A percentile compares a stretch with the other conserved stretches of the same genome.
Conservation (phyloP, 2,329 filamentous ascomycete genomes). For the Xylariaceae sp. region DNA sequence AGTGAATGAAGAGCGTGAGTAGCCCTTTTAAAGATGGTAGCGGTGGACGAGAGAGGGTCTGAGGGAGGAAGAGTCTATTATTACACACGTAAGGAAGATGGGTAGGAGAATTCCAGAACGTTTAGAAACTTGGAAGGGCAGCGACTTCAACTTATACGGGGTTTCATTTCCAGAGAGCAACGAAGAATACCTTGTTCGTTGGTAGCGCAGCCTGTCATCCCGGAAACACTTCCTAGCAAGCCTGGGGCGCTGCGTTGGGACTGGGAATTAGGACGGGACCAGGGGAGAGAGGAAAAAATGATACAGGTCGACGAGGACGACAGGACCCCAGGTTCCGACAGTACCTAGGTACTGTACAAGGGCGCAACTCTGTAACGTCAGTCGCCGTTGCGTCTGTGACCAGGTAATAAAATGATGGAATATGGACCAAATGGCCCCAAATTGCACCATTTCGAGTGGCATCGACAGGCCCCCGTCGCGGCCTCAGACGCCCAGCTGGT, state of each 20-base stretch:
- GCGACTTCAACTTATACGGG: slow-evolving; percentile 34
- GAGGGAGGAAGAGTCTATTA: slow-evolving; percentile 23
- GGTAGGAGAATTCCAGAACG: slow-evolving; percentile 26
- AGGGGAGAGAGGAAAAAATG: too few species aligned
- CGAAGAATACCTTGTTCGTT: slow-evolving; percentile 11
- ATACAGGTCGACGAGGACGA: too few species aligned
- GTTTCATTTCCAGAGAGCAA: slow-evolving; percentile 13
- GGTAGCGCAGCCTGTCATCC: slow-evolving; percentile 17
- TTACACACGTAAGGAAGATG: slow-evolving; percentile 26
- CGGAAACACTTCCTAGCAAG: slow-evolving; percentile 12
- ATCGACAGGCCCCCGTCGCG: too few species aligned
- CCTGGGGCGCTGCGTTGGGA: background rate
- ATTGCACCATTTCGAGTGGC: too few species aligned
- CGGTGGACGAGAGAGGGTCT: background rate
- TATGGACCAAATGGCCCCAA: too few species aligned
- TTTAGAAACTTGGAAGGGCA: slow-evolving; percentile 26
- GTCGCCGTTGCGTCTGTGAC: background rate
- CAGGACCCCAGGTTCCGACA: background rate
- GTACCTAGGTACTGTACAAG: slow-evolving; percentile 2
- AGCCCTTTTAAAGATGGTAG: slow-evolving; percentile 5
- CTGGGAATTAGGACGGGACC: too few species aligned
- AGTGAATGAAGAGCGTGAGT: slow-evolving; percentile 10
- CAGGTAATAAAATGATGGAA: too few species aligned
- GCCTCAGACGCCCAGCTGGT: too few species aligned
- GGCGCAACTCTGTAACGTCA: slow-evolving; percentile 1